Percentiles rank a stretch among this genome's conserved stretches.
phyloP scores from a whole-genome alignment of 495 filamentous ascomycete genomes.

The Talaromyces proteolyticus region DNA sequence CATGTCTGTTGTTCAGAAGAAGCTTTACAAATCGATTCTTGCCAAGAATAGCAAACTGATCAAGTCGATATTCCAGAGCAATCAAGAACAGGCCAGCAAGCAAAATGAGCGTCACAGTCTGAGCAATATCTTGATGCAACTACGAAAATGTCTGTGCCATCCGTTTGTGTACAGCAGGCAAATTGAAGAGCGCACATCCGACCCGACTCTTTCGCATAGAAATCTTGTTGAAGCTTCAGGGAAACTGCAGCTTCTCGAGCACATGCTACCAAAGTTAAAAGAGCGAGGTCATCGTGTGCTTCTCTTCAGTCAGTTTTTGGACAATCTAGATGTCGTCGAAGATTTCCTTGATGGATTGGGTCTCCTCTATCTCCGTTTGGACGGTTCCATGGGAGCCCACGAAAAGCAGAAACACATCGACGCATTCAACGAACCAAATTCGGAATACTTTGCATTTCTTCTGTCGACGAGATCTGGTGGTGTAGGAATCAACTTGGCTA shows the following conservation, averaged over 20 bases:
- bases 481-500: constrained; percentile 96
- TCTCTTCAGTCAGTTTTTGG: constrained; percentile 94
- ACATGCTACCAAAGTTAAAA: constrained; percentile 86
- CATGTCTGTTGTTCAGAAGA: constrained; percentile 89
- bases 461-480: constrained; percentile 92
- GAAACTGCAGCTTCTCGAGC: constrained; percentile 79
- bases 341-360: constrained; percentile 77
- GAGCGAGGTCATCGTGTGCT: constrained; percentile 88
- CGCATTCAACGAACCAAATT: constrained; percentile 80
- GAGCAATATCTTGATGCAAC: constrained; percentile 91
- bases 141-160: constrained; percentile 91
- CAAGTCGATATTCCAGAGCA: constrained; percentile 67
- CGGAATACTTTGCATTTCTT: constrained; percentile 79
- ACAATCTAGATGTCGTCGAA: constrained; percentile 83
- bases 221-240: constrained; percentile 88
- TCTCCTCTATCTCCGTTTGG: constrained; percentile 69
- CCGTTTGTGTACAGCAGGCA: constrained; percentile 86
- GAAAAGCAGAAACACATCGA: constrained; percentile 95
- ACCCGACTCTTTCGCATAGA: constrained; percentile 50
- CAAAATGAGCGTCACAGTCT: constrained; percentile 67
- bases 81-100: constrained; percentile 46
- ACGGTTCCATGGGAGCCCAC: constrained; percentile 71
- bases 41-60: constrained; percentile 86
- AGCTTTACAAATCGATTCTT: constrained; percentile 89
- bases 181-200: constrained; percentile 72